phyloP scores from a whole-genome alignment of 2,329 filamentous ascomycete species.

The Neofusicoccum laricinum region DNA sequence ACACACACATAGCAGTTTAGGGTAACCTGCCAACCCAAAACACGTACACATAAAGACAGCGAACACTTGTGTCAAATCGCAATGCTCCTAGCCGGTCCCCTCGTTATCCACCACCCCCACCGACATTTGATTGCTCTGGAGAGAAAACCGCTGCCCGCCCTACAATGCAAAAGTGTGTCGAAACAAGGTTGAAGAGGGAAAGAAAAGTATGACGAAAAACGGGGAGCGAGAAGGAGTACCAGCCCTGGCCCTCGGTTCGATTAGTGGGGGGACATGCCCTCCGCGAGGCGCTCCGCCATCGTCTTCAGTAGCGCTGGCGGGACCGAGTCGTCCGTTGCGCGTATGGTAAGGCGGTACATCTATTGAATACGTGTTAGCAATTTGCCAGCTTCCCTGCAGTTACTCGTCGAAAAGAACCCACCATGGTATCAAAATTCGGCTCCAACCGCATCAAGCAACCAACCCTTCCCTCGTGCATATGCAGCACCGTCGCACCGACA shows the following conservation, averaged over 20 bases:
- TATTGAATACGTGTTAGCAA: slow-evolving; percentile 38
- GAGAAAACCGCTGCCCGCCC: not conserved
- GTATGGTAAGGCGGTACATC: slow-evolving; percentile 94
- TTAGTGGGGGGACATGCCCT: slow-evolving; percentile 36
- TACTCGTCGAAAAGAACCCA: slow-evolving; percentile 47
- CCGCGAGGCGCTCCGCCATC: slow-evolving; percentile 79
- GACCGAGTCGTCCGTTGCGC: slow-evolving; percentile 88
- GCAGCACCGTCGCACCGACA: slow-evolving; percentile 84
- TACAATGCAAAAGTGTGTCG: not conserved
- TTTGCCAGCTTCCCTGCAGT: too few relatives aligned
- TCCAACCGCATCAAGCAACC: slow-evolving; percentile 91
- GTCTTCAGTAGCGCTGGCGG: slow-evolving; percentile 75
- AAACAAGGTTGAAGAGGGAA: not conserved
- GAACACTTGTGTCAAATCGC: not conserved
- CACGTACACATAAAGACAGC: not conserved
- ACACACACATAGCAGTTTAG: not conserved
- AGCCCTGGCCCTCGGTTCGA: not conserved
- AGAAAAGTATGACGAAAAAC: not conserved
- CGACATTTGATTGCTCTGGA: not conserved
- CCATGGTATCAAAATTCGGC: slow-evolving; percentile 88
- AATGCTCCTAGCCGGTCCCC: not conserved
- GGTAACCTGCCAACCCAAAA: not conserved
- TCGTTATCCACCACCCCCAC: not conserved
- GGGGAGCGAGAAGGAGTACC: not conserved
- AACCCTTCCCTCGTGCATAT: slow-evolving; percentile 83